These are phyloP conservation scores for Lunasporangiospora selenospora DNA, from an alignment of 192 early-diverging fungal species.

Conservation along the genomic window DNA sequence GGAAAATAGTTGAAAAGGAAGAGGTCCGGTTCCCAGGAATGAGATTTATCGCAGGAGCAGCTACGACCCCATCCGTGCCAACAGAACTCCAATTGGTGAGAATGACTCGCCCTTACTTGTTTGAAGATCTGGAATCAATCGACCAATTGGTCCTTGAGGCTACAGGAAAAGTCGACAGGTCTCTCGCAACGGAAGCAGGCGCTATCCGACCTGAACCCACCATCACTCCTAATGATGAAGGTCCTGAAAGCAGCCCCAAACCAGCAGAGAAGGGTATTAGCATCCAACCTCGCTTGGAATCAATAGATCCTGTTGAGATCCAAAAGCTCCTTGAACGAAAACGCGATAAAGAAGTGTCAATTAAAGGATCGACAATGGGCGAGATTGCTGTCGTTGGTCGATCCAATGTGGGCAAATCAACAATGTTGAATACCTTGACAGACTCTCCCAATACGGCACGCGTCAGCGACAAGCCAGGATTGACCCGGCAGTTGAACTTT, in stretches of 20 bases:
- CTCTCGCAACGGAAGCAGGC: too few relatives aligned
- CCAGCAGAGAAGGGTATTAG: too few relatives aligned
- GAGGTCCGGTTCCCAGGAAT: conserved; percentile 37
- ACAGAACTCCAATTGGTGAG: conserved; percentile 12
- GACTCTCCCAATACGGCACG: conserved; percentile 64
- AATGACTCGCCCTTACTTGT: conserved; percentile 27
- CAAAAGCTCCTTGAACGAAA: conserved; percentile 7
- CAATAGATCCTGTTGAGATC: conserved; percentile 17
- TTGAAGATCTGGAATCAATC: conserved; percentile 30
- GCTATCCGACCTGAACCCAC: too few relatives aligned
- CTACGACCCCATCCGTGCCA: conserved; percentile 24
- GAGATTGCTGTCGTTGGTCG: conserved; percentile 59
- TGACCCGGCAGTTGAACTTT: conserved; percentile 86
- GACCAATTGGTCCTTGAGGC: conserved; percentile 12
- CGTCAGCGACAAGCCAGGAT: conserved; percentile 73
- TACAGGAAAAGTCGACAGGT: too few relatives aligned
- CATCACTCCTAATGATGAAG: too few relatives aligned
- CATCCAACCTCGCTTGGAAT: too few relatives aligned
- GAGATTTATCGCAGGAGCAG: conserved; percentile 32
- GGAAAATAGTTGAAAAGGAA: conserved; percentile 38
- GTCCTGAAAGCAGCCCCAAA: too few relatives aligned
- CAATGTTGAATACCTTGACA: conserved; percentile 72
- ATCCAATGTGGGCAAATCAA: conserved; percentile 85
- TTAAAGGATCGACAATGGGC: conserved; percentile 26
- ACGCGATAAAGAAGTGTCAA: conserved; percentile 11